Base-by-base conservation (phyloP, 2,329 filamentous ascomycete genomes). In the Phialophora tarda region DNA sequence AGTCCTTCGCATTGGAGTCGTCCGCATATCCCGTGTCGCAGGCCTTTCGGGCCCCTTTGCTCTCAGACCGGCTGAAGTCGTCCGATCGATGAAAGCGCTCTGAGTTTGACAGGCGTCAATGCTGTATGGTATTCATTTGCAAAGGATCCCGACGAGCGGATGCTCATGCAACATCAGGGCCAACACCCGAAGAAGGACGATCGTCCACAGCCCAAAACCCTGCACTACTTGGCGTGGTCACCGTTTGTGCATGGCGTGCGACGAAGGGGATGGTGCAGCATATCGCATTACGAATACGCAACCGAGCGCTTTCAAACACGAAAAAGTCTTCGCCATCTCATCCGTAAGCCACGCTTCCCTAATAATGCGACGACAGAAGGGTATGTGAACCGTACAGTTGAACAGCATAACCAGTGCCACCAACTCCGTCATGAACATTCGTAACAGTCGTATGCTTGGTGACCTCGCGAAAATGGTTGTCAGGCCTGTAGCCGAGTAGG, bases 401-500 rank as follows among this genome's bases (percentile, higher is more conserved):
- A 38, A 30, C 41, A 30, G 28, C 17, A 26, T 32, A 51, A 50
- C 7, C 57, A 50, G 17, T 50, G 11, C 32, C 7, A 54, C 50
- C 47, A 23, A 62, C 34, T 44, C 50, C 51, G 28, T 62, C 60
- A 50, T 62, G 38, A 62, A 62, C 26, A 44, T 54, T 61, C 59
- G 59, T 61, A 61, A 61, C 32, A 38, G 23, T 61, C 59, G 59
- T 61, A 38, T 54, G 26, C 17, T 17, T 32, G 24, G 7, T 32
- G 48, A 32, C 38, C 34, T n/a, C 28, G 17, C 17, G 17, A 28
- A 12, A n/a, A 4, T 47, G 21, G 60, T 26, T 26, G 17, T 73
- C 62, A 72, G 50, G 70, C 66, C 50, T 71, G 69, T 34, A 72
- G 55, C 26, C 71, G 58, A 28, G 69, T 70, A 21, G 71, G 71